Percentiles rank a stretch among this genome's conserved stretches.
Conservation (phyloP, 176 grass and related monocot species). For the Eragrostis nindensis region DNA sequence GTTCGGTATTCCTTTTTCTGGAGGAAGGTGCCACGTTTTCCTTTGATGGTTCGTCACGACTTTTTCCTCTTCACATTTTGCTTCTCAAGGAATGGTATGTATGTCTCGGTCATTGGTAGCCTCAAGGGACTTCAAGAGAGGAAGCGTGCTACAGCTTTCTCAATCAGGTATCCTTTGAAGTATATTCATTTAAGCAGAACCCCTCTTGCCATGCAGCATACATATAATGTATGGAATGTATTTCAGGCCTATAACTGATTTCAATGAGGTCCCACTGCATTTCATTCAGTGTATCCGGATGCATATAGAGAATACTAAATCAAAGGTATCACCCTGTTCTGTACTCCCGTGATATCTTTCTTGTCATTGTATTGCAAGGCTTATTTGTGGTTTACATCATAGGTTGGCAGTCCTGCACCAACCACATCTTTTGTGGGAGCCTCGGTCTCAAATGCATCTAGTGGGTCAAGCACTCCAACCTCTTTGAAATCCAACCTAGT, state of each 20-base stretch:
- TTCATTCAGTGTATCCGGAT: slow-evolving; percentile 86
- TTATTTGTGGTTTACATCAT: slow-evolving; percentile 16
- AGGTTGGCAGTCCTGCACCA: slow-evolving; percentile 53
- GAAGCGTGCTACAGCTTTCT: slow-evolving; percentile 80
- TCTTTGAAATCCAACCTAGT: slow-evolving; percentile 59
- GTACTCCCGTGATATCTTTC: background rate
- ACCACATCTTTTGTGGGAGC: slow-evolving; percentile 42
- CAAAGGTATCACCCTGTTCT: slow-evolving; percentile 56
- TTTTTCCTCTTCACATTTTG: background rate
- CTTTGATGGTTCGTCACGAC: background rate
- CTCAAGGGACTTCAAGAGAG: slow-evolving; percentile 86
- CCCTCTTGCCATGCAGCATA: background rate
- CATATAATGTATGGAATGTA: slow-evolving; percentile 2
- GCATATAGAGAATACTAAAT: slow-evolving; percentile 79
- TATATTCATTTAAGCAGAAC: slow-evolving; percentile 11
- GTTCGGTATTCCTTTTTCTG: background rate
- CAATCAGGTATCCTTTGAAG: slow-evolving; percentile 52
- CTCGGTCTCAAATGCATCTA: slow-evolving; percentile 38
- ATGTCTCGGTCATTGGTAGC: slow-evolving; percentile 72
- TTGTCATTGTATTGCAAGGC: background rate
- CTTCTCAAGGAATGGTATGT: slow-evolving; percentile 85
- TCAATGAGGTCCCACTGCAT: slow-evolving; percentile 77
- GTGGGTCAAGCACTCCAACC: slow-evolving; percentile 46
- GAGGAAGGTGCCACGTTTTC: background rate
- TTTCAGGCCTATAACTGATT: slow-evolving; percentile 78